A percentile compares a stretch with the other conserved stretches of the same genome.
phyloP scores from a whole-genome alignment of 768 basidiomycete species.

The Hemileccinum impolitum region DNA sequence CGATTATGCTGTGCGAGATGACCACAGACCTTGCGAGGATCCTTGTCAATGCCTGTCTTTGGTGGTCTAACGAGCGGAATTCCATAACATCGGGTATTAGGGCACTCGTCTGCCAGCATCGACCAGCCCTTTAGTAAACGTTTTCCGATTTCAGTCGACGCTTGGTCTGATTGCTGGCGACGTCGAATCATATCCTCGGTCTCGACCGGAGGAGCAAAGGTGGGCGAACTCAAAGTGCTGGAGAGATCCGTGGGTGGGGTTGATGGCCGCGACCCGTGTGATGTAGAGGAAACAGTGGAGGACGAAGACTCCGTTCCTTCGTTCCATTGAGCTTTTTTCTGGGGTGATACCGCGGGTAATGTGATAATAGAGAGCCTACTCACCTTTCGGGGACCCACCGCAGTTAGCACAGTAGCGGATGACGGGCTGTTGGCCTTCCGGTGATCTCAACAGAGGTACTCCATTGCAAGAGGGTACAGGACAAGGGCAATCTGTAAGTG shows the following conservation, averaged over 20 bases:
- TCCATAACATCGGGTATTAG: constrained; percentile 64
- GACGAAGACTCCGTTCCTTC: constrained; percentile 31
- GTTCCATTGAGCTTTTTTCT: constrained; percentile 11
- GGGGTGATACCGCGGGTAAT: constrained; percentile 2
- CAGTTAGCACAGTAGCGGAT: constrained; percentile 65
- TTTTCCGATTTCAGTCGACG: constrained; percentile 76
- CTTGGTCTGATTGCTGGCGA: constrained; percentile 76
- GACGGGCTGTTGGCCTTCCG: constrained; percentile 43
- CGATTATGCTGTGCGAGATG: constrained; percentile 1
- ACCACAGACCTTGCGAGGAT: constrained; percentile 59
- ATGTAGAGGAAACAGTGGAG: constrained; percentile 46
- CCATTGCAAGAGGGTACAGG: constrained; percentile 47
- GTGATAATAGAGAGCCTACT: constrained; percentile 12
- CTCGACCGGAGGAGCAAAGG: constrained; percentile 61
- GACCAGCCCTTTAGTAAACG: constrained; percentile 81
- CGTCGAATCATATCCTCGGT: constrained; percentile 63
- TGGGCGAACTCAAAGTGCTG: constrained; percentile 54
- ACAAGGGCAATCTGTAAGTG: constrained; percentile 67
- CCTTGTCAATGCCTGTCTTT: constrained; percentile 53
- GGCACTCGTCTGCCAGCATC: constrained; percentile 87
- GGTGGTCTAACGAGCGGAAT: constrained; percentile 83
- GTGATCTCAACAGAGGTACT: constrained; percentile 75
- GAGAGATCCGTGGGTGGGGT: constrained; percentile 80
- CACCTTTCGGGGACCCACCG: constrained; percentile 38
- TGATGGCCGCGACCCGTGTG: constrained; percentile 57